These are phyloP conservation scores for Boletus semigastroideus DNA, from an alignment of 1,284 basidiomycete genomes.

Conservation along the genomic window DNA sequence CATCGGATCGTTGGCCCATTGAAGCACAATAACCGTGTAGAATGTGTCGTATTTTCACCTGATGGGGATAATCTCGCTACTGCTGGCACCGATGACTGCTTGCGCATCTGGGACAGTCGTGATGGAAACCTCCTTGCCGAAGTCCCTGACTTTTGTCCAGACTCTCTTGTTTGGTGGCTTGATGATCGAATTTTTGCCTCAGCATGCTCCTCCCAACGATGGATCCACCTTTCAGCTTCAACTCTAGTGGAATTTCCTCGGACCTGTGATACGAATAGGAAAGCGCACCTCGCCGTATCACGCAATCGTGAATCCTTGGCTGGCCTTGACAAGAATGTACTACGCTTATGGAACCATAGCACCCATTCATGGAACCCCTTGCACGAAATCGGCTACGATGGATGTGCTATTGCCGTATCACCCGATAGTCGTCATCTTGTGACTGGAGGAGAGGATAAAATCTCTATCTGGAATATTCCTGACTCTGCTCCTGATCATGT, in stretches of 20 bases:
- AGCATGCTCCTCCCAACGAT: constrained; percentile 10
- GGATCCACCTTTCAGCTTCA: constrained; percentile 13
- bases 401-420: constrained; percentile 12
- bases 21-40: constrained; percentile 14
- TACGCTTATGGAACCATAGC: constrained; percentile 14
- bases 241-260: constrained; percentile 14
- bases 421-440: constrained; percentile 6
- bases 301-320: constrained; percentile 8
- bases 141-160: constrained; percentile 9
- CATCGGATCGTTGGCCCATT: constrained; percentile 19
- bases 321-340: background rate
- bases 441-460: constrained; percentile 11
- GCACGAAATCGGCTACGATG: constrained; percentile 5
- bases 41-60: constrained; percentile 19
- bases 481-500: background rate
- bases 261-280: background rate
- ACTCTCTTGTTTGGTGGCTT: constrained; percentile 20
- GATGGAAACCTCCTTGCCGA: constrained; percentile 12
- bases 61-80: constrained; percentile 23
- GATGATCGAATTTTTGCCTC: constrained; percentile 20
- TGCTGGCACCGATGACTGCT: constrained; percentile 9
- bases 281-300: constrained; percentile 11
- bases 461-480: constrained; percentile 17
- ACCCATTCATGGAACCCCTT: constrained; percentile 3
- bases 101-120: constrained; percentile 19